A percentile compares a stretch with the other conserved stretches of the same genome.
phyloP scores from a whole-genome alignment of 352 stramenopile species.

The Globisporangium nodosum region DNA sequence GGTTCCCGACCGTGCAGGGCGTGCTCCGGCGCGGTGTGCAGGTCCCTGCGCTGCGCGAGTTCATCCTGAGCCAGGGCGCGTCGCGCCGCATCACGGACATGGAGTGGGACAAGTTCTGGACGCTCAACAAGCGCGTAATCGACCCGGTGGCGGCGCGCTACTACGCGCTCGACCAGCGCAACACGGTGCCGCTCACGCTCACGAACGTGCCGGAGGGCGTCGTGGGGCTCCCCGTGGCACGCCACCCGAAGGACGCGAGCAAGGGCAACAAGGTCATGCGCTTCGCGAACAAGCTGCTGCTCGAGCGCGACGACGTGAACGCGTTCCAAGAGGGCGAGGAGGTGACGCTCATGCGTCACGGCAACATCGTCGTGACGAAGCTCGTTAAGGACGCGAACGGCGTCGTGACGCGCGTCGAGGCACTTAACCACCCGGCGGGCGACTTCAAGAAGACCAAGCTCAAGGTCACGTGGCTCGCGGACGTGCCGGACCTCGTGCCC shows the following conservation, averaged over 20 bases:
- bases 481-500: conserved; percentile 84
- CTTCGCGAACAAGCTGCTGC: conserved; percentile 85
- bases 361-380: conserved; percentile 87
- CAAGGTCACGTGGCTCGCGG: conserved; percentile 95
- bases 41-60: conserved; percentile 92
- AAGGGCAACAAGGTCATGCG: conserved; percentile 87
- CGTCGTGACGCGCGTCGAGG: conserved; percentile 56
- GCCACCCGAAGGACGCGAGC: conserved; percentile 76
- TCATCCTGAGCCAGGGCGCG: conserved; percentile 97
- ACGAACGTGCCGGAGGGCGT: conserved; percentile 65
- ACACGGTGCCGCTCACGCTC: conserved; percentile 87
- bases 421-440: conserved; percentile 67
- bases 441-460: conserved; percentile 96
- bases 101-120: conserved; percentile 99
- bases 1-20: conserved; percentile 98
- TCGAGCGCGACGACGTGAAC: conserved; percentile 95
- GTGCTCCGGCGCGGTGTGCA: conserved; percentile 95
- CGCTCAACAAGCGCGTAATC: conserved; percentile 98
- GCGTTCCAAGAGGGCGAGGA: conserved; percentile 94
- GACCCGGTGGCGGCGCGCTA: conserved; percentile 94
- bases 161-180: conserved; percentile 93
- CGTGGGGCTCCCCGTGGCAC: conserved; percentile 53
- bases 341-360: conserved; percentile 97
- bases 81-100: conserved; percentile 97
- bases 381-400: conserved; percentile 52